Evolutionary conservation across 495 filamentous ascomycete genomes (phyloP), one percentile per base, ranked within the genome.

Genomic region (Lasiosphaeria hispida): DNA sequence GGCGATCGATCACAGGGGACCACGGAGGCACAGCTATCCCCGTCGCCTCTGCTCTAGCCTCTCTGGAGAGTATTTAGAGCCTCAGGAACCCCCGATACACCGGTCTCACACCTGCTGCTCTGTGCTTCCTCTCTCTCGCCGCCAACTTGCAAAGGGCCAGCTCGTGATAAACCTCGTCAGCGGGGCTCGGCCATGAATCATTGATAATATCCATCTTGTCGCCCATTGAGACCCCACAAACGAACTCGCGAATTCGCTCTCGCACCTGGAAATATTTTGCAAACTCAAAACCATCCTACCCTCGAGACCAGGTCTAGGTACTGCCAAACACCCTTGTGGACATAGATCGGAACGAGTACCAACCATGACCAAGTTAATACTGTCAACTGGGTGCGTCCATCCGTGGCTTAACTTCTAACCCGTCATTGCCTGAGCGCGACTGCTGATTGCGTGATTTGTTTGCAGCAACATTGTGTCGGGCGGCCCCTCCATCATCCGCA

Each of bases 401-500:
- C 35, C 53, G 67, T 40, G 13, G 17, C 7, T 37, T 37, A 4
- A 14, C 36, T 39, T 14, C 38, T 47, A 45, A 9, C 37, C 44
- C 53, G 48, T 60, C 34, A 35, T 48, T 59, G 59, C 35, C 19
- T 39, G 39, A 57, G 38, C 48, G 44, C 50, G 37, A 48, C 60
- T 48, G 55, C 58, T 64, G 48, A 68, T 68, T 48, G 53, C 53
- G 60, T 62, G 62, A 45, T 63, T 61, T 52, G 18, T 41, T 38
- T 15, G 45, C 71, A 94, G 90, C 57, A 97, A 97, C 79, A 86
- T 97, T 63, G 89, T 96, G 77, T 83, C 82, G 55, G 85, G 80
- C 59, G 85, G 87, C 38, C 85, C 88, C 62, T 89, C 91, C 48
- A 86, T 94, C 63, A 87, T 96, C 62, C 85, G 89, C 37, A 89